Base-by-base conservation (phyloP, 352 stramenopile species). In the Pilasporangium apinafurcum region DNA sequence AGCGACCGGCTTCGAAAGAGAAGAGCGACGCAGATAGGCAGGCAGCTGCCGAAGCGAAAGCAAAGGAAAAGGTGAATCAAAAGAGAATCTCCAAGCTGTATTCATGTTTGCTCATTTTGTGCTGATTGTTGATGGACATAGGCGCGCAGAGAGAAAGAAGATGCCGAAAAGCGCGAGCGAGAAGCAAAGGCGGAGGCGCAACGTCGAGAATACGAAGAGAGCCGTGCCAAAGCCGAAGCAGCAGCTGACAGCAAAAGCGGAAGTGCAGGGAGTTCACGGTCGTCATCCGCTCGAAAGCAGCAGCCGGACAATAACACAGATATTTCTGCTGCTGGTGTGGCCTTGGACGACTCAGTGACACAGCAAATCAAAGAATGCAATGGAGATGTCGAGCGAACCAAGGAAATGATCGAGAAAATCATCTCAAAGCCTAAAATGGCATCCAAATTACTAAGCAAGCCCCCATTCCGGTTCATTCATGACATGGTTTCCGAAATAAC, bases 381-480 rank as follows among this genome's bases (percentile, higher is more conserved):
- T 26, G 68, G 66, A 2, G 81, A 90, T 44, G 67, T 89, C 46
- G 76, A 89, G 48, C 65, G 63, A 33, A 88, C 76, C 8, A 88
- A 91, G 51, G 76, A 77, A 0, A 44, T 86, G 33, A 48, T 91
- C 12, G 78, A 91, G 50, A 83, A 85, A 44, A 59, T 95, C 32
- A 92, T 92, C 41, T 46, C 69, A 5, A 89, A 88, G 34, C 79
- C 80, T 37, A 95, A 94, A 49, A 91, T 94, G 80, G 79, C 68
- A 1, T 61, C 70, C 21, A 92, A 95, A 46, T 47, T 94, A 8
- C 52, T 95, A 16, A 67, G 65, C 33, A 94, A 93, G 40, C 85
- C 85, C 13, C 85, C 85, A 14, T 95, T 95, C 55, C 83, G 83
- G 17, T 95, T 95, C 52, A 59, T 95, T 24, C 83, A 95, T 47